Base-by-base conservation (phyloP, 257 asterid genomes). In the Dorcoceras hygrometricum region DNA sequence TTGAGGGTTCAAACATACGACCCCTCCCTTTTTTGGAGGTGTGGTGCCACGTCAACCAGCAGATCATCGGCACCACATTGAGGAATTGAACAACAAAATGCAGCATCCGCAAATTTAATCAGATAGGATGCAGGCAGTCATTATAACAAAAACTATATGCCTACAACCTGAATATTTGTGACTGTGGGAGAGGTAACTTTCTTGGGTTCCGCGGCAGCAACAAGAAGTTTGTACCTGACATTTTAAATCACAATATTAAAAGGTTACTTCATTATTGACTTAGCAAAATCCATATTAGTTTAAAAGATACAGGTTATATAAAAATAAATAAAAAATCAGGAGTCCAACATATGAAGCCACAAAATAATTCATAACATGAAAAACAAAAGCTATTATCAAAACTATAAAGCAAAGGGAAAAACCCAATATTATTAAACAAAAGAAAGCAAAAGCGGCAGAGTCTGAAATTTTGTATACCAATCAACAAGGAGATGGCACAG, bases 171-270 rank as follows among this genome's bases (percentile, higher is more conserved):
- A 66, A 92, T 86, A 82, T 92, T 92, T 74, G 84, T 36, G 46
- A 88, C 78, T 72, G 93, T 77, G 66, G 98, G 97, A 69, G 97
- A 83, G 75, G 81, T 89, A 75, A 92, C 80, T 82, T 88, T 92
- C 86, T 76, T 92, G 71, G 97, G 97, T 74, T 86, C 96, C 48
- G 91, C 82, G 27, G 93, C 90, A 67, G 91, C 75, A 72, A 87
- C 95, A 36, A 92, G 89, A 76, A 92, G 89, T 86, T 92, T 92
- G 85, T 89, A 92, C 57, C 98, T 92, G 91, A 76, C 48, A 65
- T 26, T 60, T 60, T 24, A 57, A 22, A 51, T 28, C 74, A 66
- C 53, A 66, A 48, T 23, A 71, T 50, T 25, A 50, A 24, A 53
- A 62, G 57, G 18, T 58, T 63, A 51, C 4, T 19, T 57, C 14